phyloP scores from a whole-genome alignment of 441 rosid species.

The Gossypium gossypioides region DNA sequence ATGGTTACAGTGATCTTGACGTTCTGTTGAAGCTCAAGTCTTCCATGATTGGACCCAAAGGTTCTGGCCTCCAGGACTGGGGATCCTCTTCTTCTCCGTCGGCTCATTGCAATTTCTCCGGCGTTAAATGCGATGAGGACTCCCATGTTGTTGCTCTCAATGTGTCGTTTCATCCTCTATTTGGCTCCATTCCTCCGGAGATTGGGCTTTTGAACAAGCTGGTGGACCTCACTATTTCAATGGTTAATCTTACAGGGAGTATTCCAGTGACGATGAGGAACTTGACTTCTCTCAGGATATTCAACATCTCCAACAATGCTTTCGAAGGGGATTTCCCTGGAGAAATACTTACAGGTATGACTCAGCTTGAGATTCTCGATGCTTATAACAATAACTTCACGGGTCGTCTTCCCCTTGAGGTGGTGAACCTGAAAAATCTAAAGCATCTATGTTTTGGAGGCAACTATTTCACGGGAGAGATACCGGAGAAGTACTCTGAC shows the following conservation, averaged over 20 bases:
- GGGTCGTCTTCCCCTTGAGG: slow-evolving; percentile 44
- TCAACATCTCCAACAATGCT: slow-evolving; percentile 56
- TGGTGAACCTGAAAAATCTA: slow-evolving; percentile 37
- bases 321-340: slow-evolving; percentile 51
- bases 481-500: slow-evolving; percentile 62
- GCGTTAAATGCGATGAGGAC: slow-evolving; percentile 46
- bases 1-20: slow-evolving; percentile 39
- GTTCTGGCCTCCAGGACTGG: slow-evolving; percentile 62
- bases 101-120: slow-evolving; percentile 72
- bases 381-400: slow-evolving; percentile 61
- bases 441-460: slow-evolving; percentile 56
- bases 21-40: slow-evolving; percentile 56
- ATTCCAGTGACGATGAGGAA: slow-evolving; percentile 50
- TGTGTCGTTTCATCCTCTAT: slow-evolving; percentile 36
- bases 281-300: slow-evolving; percentile 43
- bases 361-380: slow-evolving; percentile 52
- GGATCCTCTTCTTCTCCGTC: slow-evolving; percentile 25
- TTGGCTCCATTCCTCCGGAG: slow-evolving; percentile 53
- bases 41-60: slow-evolving; percentile 42
- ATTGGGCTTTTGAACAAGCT: slow-evolving; percentile 50
- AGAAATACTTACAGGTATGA: slow-evolving; percentile 33
- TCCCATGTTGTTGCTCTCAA: slow-evolving; percentile 50
- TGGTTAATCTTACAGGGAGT: slow-evolving; percentile 36
- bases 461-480: slow-evolving; percentile 57
- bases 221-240: slow-evolving; percentile 46